Base-by-base conservation (phyloP, 768 basidiomycete genomes). In the Kwoniella sp. region DNA sequence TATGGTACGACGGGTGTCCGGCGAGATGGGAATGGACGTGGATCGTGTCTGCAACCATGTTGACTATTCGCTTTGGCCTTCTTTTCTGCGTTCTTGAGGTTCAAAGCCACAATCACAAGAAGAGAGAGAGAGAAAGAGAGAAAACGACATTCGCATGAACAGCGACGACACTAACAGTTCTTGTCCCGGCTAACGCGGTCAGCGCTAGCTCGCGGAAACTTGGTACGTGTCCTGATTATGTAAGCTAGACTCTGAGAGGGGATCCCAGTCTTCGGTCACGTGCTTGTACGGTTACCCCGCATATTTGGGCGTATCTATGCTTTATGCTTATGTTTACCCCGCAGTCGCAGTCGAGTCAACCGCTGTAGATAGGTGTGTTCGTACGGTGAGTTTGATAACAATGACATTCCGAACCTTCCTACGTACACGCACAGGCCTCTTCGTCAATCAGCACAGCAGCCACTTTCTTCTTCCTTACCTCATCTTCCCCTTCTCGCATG, bases 21-120 rank as follows among this genome's bases (percentile, higher is more conserved):
- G 55, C 31, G 23, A 61, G 26, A 12, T 68, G 61, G 12, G 65
- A 60, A 38, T 72, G 61, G 53, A 70, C 53, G 53, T 70, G 67
- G 28, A 70, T 37, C 0, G 67, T 73, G 38, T 75, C 72, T 15
- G 71, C 66, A 58, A 76, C 75, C 77, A 79, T 78, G 2, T 26
- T 72, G 59, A 23, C 17, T 9, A 17, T 3, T 45, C 41, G 41
- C 7, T 13, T 34, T 34, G 34, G 13, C 7, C 34, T 13, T 34
- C 7, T 34, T 5, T 34, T 34, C 34, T n/a, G n/a, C n/a, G n/a
- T 34, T 45, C 8, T 45, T 45, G 11, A 11, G 41, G 11, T 45
- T 11, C 8, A 11, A 45, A 37, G 13, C 34, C 7, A 37, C 7
- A 37, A 37, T 37, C 34, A 13, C 34, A 7, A 17, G 41, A 45